Base-by-base conservation (phyloP, 164 flowering plant species). In the Liriodendron chinense region DNA sequence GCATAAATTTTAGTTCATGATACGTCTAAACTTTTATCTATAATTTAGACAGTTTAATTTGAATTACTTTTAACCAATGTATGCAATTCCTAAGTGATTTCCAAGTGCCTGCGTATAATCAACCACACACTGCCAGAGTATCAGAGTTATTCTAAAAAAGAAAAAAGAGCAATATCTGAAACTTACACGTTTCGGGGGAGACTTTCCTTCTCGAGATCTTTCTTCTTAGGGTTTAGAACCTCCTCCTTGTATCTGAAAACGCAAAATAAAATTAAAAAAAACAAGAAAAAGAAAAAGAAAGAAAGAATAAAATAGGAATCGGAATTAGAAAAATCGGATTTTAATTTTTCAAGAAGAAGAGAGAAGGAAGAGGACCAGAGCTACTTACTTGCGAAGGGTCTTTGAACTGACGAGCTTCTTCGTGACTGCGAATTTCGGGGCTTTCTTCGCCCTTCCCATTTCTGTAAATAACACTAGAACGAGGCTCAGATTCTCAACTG, bases 141-240 rank as follows among this genome's bases (percentile, higher is more conserved):
- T 34, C 43, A 34, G 5, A 34, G 43, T 34, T 34, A 3, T 34
- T 7, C 18, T 16, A 53, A 53, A 53, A 53, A 12, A 53, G 59
- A 12, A 53, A 2, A 12, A 49, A n/a, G n/a, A 53, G 13, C 13
- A 53, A 53, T 53, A 53, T 53, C 59, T 53, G 59, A 53, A 22
- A 66, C 92, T 85, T 89, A 92, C 98, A 95, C 96, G 68, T 95
- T 93, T 85, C 91, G 85, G 59, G 97, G 96, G 47, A 89, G 91
- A 21, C 91, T 91, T 49, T 88, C 92, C 76, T 88, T 87, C 34
- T 72, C 74, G 1, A 84, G 82, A 71, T 93, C 96, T 71, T 92
- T 96, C 83, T 82, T 90, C 3, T 84, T 87, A 65, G 96, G 96
- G 82, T 92, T 92, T 80, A 95, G 74, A 70, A 92, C 85, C 50